Evolutionary conservation across 2,329 filamentous ascomycete genomes (phyloP), one percentile per base, ranked within the genome.

Genomic region (Alternaria postmessia): DNA sequence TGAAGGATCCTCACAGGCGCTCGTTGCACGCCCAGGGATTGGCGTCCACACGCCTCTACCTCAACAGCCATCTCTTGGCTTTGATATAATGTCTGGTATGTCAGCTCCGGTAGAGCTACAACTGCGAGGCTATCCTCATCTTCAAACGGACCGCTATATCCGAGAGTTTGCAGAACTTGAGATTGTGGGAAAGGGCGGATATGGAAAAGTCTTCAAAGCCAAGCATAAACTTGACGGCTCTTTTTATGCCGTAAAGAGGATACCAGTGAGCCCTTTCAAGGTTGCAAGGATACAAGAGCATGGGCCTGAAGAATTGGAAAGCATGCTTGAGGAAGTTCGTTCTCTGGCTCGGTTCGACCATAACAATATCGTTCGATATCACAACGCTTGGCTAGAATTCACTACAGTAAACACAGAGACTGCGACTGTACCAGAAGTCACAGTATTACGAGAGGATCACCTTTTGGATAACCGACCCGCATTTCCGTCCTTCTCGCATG

Each of bases 161-260:
- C 67, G 70, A 18, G 75, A 78, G 34, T 78, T 77, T 51, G 61
- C 70, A 1, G 72, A 78, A 54, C 70, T 88, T 12, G 81, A 80
- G 18, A 70, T 87, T 1, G 80, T 91, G 3, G 88, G 88, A 2
- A 88, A 85, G 70, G 89, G 89, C 14, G 89, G 88, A 0, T 91
- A 89, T 69, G 88, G 88, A 1, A 83, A 84, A 38, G 89, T 91
- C 2, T 91, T 84, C 70, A 86, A 86, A 63, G 88, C 85, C 11
- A 83, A 80, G 48, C 86, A 90, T 64, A 82, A 84, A 51, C 82
- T 91, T 6, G 89, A 91, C 69, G 83, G 84, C 7, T 83, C 84
- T 44, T 79, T 84, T 38, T 91, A 91, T 68, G 89, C 89, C 0
- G 81, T 91, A 49, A 91, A 91, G 71, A 87, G 88, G 62, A 88